Evolutionary conservation across 345 rosid species (phyloP), one percentile per base, ranked within the genome.

Genomic region (Moricandia moricandioides): DNA sequence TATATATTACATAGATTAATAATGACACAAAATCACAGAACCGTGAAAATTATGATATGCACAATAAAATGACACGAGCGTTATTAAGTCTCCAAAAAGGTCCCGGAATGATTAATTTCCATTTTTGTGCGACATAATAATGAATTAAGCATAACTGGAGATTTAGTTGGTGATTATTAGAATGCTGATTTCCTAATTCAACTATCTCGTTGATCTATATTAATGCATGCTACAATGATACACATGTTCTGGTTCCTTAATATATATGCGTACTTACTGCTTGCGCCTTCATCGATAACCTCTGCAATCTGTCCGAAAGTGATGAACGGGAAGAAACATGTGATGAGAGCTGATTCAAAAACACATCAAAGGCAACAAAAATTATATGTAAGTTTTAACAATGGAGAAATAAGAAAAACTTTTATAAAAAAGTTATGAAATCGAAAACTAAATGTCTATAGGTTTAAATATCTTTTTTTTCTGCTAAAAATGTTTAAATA

Each of bases 301-400:
- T 87, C 86, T 13, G 91, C 85, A 12, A 87, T 85, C 80, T 87
- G 89, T 58, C 88, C 89, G 52, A 87, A 85, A 0, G 88, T 78
- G 63, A 79, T 69, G 63, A 83, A 85, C 0, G 89, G 86, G 65
- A 83, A 84, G 35, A 47, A 56, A 12, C 74, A 78, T 82, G 96
- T 88, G 37, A 74, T 72, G 26, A 85, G 21, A 65, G 91, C 93
- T 91, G 89, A 71, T 80, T 16, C 14, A 3, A 58, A 31, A 63
- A 14, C 2, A 65, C 0, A 43, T 13, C 52, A 45, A n/a, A 45
- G 52, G 52, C 52, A 45, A 45, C 52, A n/a, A 45, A 45, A 45
- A n/a, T 45, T 2, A n/a, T 6, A 45, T n/a, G 6, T n/a, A 45
- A 45, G 17, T 45, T n/a, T n/a, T 45, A n/a, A 45, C 17, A 13